Evolutionary conservation across 768 basidiomycete species (phyloP).

Genomic region (Lactarius quietus): DNA sequence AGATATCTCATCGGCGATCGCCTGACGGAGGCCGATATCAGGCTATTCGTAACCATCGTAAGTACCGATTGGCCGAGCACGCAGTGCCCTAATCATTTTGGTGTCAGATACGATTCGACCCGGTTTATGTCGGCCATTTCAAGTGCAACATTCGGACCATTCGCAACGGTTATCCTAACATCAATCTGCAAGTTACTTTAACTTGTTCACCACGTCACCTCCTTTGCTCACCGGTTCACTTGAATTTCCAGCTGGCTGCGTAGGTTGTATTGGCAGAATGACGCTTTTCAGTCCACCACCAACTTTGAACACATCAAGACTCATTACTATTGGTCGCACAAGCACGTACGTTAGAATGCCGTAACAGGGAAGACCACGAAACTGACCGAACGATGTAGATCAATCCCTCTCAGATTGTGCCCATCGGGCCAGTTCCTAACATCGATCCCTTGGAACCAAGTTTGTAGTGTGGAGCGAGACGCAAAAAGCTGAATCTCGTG

Average conservation of each 20-base stretch:
- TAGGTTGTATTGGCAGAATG: slow-evolving; percentile 86
- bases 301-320: slow-evolving; percentile 88
- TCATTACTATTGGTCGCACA: slow-evolving; percentile 66
- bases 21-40: slow-evolving; percentile 81
- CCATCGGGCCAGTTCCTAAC: slow-evolving; percentile 66
- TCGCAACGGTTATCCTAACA: slow-evolving; percentile 81
- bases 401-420: slow-evolving; percentile 75
- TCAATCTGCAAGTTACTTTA: slow-evolving; percentile 51
- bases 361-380: neutral
- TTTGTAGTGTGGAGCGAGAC: neutral
- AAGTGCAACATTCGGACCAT: slow-evolving; percentile 89
- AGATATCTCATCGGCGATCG: slow-evolving; percentile 79
- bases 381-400: slow-evolving; percentile 42
- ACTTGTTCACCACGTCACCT: neutral
- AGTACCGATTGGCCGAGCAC: slow-evolving; percentile 30
- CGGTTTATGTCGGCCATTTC: slow-evolving; percentile 89
- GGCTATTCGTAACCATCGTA: slow-evolving; percentile 92
- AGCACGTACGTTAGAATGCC: slow-evolving; percentile 17
- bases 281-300: slow-evolving; percentile 84
- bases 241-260: slow-evolving; percentile 59
- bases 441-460: slow-evolving; percentile 50
- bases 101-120: slow-evolving; percentile 77
- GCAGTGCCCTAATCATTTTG: neutral
- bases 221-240: neutral
- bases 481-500: neutral